Evolutionary conservation across 306 rosid genomes (phyloP).

Genomic region (Cucurbita argyrosperma): DNA sequence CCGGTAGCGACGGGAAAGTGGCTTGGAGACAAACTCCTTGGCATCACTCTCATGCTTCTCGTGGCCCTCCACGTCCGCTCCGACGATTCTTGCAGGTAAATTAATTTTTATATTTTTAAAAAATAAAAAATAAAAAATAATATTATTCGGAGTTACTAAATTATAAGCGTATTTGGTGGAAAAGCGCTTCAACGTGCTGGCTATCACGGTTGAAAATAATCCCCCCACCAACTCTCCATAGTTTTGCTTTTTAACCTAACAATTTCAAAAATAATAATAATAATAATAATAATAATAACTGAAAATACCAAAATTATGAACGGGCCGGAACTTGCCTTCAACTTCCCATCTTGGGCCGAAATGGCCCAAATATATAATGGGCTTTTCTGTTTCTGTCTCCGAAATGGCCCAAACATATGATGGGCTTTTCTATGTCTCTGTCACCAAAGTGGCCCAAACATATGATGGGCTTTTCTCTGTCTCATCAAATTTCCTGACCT

Average conservation of each 20-base stretch:
- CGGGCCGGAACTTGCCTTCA: background rate
- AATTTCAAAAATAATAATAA: too few species aligned
- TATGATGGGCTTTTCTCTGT: too few species aligned
- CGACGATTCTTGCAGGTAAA: slow-evolving; percentile 71
- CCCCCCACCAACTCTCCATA: background rate
- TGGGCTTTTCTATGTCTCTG: too few species aligned
- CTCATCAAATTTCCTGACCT: background rate
- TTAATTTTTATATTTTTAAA: background rate
- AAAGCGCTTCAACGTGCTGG: background rate
- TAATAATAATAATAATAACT: too few species aligned
- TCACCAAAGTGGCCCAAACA: too few species aligned
- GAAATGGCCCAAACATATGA: too few species aligned
- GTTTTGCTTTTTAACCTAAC: background rate
- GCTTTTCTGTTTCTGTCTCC: too few species aligned
- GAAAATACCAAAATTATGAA: background rate
- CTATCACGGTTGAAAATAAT: background rate
- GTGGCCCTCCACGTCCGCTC: slow-evolving; percentile 90
- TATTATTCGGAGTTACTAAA: background rate
- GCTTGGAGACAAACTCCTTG: slow-evolving; percentile 98
- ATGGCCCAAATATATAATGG: too few species aligned
- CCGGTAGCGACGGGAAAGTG: slow-evolving; percentile 82
- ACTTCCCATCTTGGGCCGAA: background rate
- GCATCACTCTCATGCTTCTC: slow-evolving; percentile 96
- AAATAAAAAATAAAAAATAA: background rate
- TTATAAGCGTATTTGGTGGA: background rate